Percentiles rank a stretch among this genome's conserved stretches.
Conservation (phyloP, 1,139 yeast species). For the Saccharomyces hybrid region DNA sequence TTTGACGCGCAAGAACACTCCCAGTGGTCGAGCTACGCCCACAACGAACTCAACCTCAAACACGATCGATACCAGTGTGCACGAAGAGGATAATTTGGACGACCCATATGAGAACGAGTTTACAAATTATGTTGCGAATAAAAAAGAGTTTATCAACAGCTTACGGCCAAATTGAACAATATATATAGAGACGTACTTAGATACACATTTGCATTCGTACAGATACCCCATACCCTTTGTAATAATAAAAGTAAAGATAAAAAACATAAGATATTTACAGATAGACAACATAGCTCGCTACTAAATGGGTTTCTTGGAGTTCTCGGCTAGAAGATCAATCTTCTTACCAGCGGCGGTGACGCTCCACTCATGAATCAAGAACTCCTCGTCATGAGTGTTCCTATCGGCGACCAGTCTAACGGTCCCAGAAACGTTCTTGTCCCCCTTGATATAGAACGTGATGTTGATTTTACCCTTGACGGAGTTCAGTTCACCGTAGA, state of each 20-base stretch:
- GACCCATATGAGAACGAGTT: conserved; percentile 38
- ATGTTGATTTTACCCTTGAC: conserved; percentile 76
- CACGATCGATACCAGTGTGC: neutral
- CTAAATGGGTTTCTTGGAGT: conserved; percentile 11
- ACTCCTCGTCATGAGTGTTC: conserved; percentile 48
- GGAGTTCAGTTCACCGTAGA: conserved; percentile 74
- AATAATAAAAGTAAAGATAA: neutral
- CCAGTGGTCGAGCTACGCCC: neutral
- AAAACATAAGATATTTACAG: neutral
- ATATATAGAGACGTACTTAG: neutral
- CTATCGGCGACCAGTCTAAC: conserved; percentile 54
- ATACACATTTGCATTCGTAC: neutral
- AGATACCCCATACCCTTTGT: neutral
- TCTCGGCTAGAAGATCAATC: conserved; percentile 48
- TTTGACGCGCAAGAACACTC: neutral
- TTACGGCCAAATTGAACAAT: conserved; percentile 30
- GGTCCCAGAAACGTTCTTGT: conserved; percentile 41
- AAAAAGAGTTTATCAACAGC: conserved; percentile 34
- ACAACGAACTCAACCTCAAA: neutral
- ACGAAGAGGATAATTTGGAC: conserved; percentile 18
- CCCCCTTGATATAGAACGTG: conserved; percentile 62
- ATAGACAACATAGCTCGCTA: neutral
- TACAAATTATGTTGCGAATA: conserved; percentile 35
- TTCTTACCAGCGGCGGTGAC: conserved; percentile 40
- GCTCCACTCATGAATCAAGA: conserved; percentile 53